Base-by-base conservation (phyloP, 1,284 basidiomycete species). In the Mycosarcoma mackinlayi region DNA sequence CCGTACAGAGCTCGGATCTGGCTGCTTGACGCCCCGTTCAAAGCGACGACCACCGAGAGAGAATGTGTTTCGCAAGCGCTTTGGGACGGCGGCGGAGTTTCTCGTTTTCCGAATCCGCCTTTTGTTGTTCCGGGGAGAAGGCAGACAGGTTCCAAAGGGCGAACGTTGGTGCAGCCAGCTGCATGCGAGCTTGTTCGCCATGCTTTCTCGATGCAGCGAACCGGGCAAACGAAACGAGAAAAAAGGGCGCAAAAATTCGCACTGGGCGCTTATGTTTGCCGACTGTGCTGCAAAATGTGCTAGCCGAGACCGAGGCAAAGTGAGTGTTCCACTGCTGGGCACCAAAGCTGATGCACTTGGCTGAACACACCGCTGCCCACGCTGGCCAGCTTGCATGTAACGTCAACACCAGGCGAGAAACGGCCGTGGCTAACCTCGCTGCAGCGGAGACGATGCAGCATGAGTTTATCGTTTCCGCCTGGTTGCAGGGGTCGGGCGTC, bases 301-400 rank as follows among this genome's bases (percentile, higher is more conserved):
- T 46, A 46, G 21, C 19, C 44, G 44, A 46, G 44, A 23, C 44
- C 44, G 31, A 46, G 44, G 21, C 30, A 16, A 13, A 16, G 44
- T 33, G 19, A 16, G 44, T 33, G 30, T 23, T 34, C 30, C 41
- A 28, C n/a, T 7, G 6, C 19, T 19, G 37, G 37, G 19, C 18
- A 21, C 19, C 37, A 21, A 38, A 9, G n/a, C n/a, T n/a, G n/a
- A n/a, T n/a, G n/a, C n/a, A n/a, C n/a, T n/a, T n/a, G n/a, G n/a
- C n/a, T n/a, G n/a, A n/a, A n/a, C n/a, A n/a, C n/a, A n/a, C n/a
- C n/a, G n/a, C n/a, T n/a, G n/a, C n/a, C n/a, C n/a, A n/a, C n/a
- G n/a, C n/a, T n/a, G n/a, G n/a, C n/a, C n/a, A n/a, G 34, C 34
- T 6, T 35, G 34, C n/a, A 27, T 40, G 6, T 39, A 39, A 19